phyloP scores from a whole-genome alignment of 2,329 filamentous ascomycete species.

The Ophiocordyceps camponoti-leonardi region DNA sequence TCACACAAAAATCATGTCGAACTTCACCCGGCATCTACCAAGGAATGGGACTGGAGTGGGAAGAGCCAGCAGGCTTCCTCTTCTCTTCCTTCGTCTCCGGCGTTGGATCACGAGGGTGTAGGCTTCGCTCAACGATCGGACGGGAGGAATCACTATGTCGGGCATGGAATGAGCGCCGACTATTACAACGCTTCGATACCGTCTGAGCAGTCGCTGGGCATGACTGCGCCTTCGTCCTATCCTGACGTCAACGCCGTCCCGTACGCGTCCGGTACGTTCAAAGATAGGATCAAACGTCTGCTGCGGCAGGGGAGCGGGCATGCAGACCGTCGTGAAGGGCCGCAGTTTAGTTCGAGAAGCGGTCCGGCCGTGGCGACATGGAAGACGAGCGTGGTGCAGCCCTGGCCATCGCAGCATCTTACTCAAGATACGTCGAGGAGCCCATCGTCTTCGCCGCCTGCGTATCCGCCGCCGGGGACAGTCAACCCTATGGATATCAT shows the following conservation, averaged over 20 bases:
- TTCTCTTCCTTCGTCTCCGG: background rate
- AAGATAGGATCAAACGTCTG: slow-evolving; percentile 17
- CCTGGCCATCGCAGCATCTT: background rate
- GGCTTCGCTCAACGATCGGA: slow-evolving; percentile 1
- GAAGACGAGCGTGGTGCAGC: background rate
- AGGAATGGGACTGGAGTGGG: slow-evolving; percentile 10
- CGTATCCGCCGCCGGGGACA: slow-evolving; percentile 24
- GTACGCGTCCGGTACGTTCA: slow-evolving; percentile 13
- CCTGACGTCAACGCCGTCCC: slow-evolving; percentile 1
- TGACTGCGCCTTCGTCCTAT: slow-evolving; percentile 11
- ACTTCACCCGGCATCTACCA: slow-evolving; percentile 8
- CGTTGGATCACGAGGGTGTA: background rate
- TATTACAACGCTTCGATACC: slow-evolving; percentile 24
- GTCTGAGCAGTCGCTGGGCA: slow-evolving; percentile 20
- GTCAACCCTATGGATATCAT: slow-evolving; percentile 38
- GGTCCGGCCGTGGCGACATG: background rate
- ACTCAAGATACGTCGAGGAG: slow-evolving; percentile 3
- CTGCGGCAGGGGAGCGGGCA: slow-evolving; percentile 16
- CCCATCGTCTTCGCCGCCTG: slow-evolving; percentile 12
- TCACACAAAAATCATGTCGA: slow-evolving; percentile 15
- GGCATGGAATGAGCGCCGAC: slow-evolving; percentile 19
- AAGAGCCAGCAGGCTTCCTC: background rate
- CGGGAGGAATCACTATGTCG: slow-evolving; percentile 11
- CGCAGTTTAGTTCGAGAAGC: background rate
- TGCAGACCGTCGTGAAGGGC: background rate